Conservation (phyloP, 768 basidiomycete species). For the Leccinum pellstonianum region DNA sequence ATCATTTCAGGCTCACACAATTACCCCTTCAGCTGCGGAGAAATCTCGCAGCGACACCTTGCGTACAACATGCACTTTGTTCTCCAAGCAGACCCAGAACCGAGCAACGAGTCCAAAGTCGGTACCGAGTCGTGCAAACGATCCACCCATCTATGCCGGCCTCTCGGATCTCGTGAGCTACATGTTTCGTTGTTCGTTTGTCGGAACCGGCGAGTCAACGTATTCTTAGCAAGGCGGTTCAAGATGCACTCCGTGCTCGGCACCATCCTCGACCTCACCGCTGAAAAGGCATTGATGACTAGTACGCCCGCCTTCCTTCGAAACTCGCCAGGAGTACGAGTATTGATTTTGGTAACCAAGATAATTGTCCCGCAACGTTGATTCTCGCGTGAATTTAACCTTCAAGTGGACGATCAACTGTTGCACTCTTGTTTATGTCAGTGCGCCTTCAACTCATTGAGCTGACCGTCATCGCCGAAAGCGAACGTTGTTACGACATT, state of each 20-base stretch:
- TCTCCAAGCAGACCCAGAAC: slow-evolving; percentile 6
- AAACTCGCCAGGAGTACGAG: slow-evolving; percentile 62
- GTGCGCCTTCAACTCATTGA: slow-evolving; percentile 54
- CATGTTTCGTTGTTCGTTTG: neutral
- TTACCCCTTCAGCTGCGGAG: slow-evolving; percentile 2
- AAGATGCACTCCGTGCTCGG: slow-evolving; percentile 91
- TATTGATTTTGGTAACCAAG: slow-evolving; percentile 88
- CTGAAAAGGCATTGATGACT: slow-evolving; percentile 95
- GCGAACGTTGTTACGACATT: neutral
- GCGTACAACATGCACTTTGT: slow-evolving; percentile 7
- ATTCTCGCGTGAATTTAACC: slow-evolving; percentile 86
- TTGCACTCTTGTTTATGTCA: slow-evolving; percentile 83
- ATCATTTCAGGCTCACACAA: neutral
- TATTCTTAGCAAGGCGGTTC: slow-evolving; percentile 83
- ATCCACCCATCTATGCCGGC: slow-evolving; percentile 76
- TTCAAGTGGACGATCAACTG: slow-evolving; percentile 67
- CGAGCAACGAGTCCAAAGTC: slow-evolving; percentile 7
- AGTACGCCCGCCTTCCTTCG: slow-evolving; percentile 56
- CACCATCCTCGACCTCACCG: slow-evolving; percentile 93
- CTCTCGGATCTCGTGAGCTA: slow-evolving; percentile 81
- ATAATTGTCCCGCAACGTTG: slow-evolving; percentile 67
- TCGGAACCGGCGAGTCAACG: slow-evolving; percentile 53
- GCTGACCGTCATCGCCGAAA: slow-evolving; percentile 47
- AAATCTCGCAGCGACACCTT: slow-evolving; percentile 13
- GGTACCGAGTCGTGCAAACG: slow-evolving; percentile 20